These are phyloP conservation scores for Microthyrium microscopicum DNA, from an alignment of 2,329 filamentous ascomycete species.

Conservation along the genomic window DNA sequence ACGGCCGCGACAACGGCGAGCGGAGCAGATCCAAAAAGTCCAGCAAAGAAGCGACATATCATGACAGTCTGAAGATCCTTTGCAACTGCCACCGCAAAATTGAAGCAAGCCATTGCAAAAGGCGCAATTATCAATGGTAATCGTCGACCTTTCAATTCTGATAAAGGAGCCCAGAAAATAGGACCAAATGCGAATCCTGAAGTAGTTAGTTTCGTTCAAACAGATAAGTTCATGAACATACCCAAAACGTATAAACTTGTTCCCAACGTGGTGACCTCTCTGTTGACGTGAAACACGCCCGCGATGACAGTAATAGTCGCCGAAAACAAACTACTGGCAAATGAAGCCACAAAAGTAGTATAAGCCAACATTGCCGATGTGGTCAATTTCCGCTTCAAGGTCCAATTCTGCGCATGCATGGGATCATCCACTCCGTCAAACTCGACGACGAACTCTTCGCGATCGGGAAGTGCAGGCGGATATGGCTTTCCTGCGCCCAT, in stretches of 20 bases:
- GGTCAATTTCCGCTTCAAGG: slow-evolving; percentile 55
- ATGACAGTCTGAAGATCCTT: slow-evolving; percentile 37
- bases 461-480: slow-evolving; percentile 50
- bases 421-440: slow-evolving; percentile 76
- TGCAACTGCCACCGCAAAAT: slow-evolving; percentile 29
- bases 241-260: slow-evolving; percentile 24
- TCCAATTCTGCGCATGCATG: slow-evolving; percentile 78
- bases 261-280: slow-evolving; percentile 20
- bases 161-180: slow-evolving; percentile 34
- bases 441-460: slow-evolving; percentile 63
- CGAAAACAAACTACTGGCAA: slow-evolving; percentile 35
- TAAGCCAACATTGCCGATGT: slow-evolving; percentile 55
- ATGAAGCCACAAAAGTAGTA: slow-evolving; percentile 54
- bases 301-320: slow-evolving; percentile 19
- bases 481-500: slow-evolving; percentile 63
- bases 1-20: slow-evolving; percentile 37
- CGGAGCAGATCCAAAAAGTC: slow-evolving; percentile 37
- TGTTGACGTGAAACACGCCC: slow-evolving; percentile 6
- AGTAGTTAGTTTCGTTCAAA: background rate
- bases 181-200: no score
- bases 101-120: slow-evolving; percentile 35
- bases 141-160: slow-evolving; percentile 32
- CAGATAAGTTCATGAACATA: slow-evolving; percentile 12
- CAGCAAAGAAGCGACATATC: slow-evolving; percentile 35
- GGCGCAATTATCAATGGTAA: slow-evolving; percentile 31